Evolutionary conservation across 345 rosid genomes (phyloP).

Genomic region (Triadica sebifera): DNA sequence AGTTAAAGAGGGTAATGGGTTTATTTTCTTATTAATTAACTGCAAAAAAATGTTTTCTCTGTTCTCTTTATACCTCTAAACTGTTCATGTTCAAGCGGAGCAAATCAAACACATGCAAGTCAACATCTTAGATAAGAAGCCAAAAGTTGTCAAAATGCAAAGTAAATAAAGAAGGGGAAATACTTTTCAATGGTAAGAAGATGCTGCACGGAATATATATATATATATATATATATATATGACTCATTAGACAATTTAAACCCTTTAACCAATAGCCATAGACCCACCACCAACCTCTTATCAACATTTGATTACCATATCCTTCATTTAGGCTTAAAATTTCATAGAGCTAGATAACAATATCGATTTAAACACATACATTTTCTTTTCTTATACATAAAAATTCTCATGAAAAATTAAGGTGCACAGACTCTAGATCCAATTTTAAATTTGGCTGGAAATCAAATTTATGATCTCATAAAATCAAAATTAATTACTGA

Average conservation of each 20-base stretch:
- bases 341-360: no score
- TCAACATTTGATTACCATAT: constrained; percentile 9
- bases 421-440: no score
- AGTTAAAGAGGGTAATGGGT: no score
- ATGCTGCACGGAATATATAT: constrained; percentile 33
- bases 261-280: neutral
- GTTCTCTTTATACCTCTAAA: neutral
- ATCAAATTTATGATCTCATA: no score
- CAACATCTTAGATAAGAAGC: constrained; percentile 29
- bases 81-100: constrained; percentile 33
- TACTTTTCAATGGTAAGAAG: constrained; percentile 34
- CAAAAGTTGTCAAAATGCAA: constrained; percentile 25
- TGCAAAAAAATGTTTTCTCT: no score
- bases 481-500: no score
- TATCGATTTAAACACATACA: no score
- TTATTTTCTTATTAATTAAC: no score
- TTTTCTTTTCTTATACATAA: no score
- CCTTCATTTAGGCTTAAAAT: neutral
- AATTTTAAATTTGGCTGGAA: no score
- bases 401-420: no score
- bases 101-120: constrained; percentile 27
- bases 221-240: constrained; percentile 21
- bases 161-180: constrained; percentile 16
- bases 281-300: constrained; percentile 2
- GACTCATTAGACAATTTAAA: constrained; percentile 14